Evolutionary conservation across 805 yeast genomes (phyloP), one percentile per base, ranked within the genome.

Genomic region (Wickerhamomyces ciferrii): DNA sequence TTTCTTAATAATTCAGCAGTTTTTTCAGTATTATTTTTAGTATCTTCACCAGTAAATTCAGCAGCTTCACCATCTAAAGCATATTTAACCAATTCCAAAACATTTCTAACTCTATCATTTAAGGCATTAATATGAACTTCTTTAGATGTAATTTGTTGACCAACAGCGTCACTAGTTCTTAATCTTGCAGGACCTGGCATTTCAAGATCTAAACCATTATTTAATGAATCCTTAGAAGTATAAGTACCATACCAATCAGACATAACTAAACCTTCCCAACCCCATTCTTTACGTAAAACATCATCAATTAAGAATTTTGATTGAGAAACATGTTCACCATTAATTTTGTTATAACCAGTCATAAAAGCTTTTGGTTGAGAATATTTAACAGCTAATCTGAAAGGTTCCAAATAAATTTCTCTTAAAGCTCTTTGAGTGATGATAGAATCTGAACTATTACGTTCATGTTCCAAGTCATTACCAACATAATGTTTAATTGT

Each of bases 161-260:
- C 48, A 17, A 78, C 61, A 18, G 70, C 63, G 15, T 61, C 62
- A 8, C 24, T 17, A 2, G 62, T 62, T 54, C 74, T 65, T 64
- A 81, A 72, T 44, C 71, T 63, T 9, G 83, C 65, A 18, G 80
- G 78, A 34, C 87, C 87, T 1, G 87, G 87, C 84, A 79, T 79
- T 60, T 82, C 87, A 53, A 82, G 65, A 56, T 80, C 83, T 46
- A 82, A 64, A 8, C 87, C 86, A 32, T 78, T 77, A 37, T 72
- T 69, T 41, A 81, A 58, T 14, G 82, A 54, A 39, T 69, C 72
- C 39, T 66, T 67, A 34, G 65, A 63, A 15, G 81, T 69, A 59
- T 75, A 79, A 10, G 72, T 69, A 23, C 87, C 87, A 56, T 56
- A 75, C 87, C 87, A 81, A 62, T 81, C 87, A 25, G 82, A 75